phyloP scores from a whole-genome alignment of 1,284 basidiomycete genomes.

The Melampsora medusae region DNA sequence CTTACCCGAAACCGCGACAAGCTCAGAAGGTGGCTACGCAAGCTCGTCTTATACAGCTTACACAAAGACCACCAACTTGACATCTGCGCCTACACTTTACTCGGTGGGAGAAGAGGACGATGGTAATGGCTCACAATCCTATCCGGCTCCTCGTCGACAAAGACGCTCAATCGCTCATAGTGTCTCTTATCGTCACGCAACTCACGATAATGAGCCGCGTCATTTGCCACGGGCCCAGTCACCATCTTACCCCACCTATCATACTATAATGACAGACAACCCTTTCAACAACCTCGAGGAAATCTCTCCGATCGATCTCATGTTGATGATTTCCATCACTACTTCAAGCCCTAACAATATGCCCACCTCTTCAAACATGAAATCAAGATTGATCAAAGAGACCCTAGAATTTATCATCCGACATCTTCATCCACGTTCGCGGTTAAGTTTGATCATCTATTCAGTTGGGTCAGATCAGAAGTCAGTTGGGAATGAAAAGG shows the following conservation, averaged over 20 bases:
- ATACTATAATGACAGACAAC: background rate
- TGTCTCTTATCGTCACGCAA: background rate
- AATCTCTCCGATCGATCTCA: constrained; percentile 74
- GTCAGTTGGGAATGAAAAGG: background rate
- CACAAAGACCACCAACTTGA: background rate
- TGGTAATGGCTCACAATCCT: background rate
- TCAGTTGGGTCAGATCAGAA: constrained; percentile 66
- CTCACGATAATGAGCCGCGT: background rate
- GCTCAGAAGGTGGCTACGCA: constrained; percentile 4
- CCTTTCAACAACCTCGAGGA: background rate
- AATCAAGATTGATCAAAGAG: constrained; percentile 76
- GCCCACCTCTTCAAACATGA: constrained; percentile 75
- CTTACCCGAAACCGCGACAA: background rate
- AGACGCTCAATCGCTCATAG: background rate
- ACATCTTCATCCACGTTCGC: constrained; percentile 70
- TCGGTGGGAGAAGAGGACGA: constrained; percentile 3
- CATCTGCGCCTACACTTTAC: background rate
- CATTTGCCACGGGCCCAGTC: background rate
- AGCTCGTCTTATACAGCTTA: background rate
- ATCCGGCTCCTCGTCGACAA: constrained; percentile 13
- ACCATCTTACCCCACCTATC: background rate
- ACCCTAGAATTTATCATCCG: constrained; percentile 79
- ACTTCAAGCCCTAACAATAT: constrained; percentile 61
- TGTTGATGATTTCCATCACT: constrained; percentile 84
- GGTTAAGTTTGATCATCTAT: constrained; percentile 81